These are phyloP conservation scores for Sclerotinia spermophila DNA, from an alignment of 2,329 filamentous ascomycete species.

Conservation along the genomic window DNA sequence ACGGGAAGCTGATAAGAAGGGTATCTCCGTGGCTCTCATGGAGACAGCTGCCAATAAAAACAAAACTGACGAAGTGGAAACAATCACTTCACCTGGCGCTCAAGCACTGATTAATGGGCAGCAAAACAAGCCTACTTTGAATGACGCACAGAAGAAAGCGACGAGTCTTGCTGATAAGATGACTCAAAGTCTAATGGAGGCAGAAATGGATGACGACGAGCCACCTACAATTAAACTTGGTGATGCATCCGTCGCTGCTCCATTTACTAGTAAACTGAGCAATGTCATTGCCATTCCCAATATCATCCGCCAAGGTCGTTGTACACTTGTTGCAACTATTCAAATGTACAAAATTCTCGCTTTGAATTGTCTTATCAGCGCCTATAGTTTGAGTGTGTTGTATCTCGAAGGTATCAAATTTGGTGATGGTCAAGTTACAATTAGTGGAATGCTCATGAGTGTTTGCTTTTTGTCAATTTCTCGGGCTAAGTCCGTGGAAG, in stretches of 20 bases:
- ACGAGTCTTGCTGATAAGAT: slow-evolving; percentile 81
- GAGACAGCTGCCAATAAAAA: slow-evolving; percentile 54
- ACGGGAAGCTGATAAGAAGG: slow-evolving; percentile 77
- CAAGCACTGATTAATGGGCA: slow-evolving; percentile 54
- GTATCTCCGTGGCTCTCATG: slow-evolving; percentile 50
- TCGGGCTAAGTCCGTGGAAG: slow-evolving; percentile 93
- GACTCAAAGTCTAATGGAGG: slow-evolving; percentile 82
- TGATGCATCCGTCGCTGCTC: slow-evolving; percentile 93
- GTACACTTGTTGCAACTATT: slow-evolving; percentile 95
- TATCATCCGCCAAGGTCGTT: slow-evolving; percentile 95
- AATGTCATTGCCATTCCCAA: slow-evolving; percentile 97
- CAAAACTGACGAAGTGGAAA: slow-evolving; percentile 55
- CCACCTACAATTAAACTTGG: slow-evolving; percentile 95
- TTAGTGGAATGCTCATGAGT: slow-evolving; percentile 99
- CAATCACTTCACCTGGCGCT: slow-evolving; percentile 64
- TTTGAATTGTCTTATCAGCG: slow-evolving; percentile 94
- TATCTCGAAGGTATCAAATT: slow-evolving; percentile 99
- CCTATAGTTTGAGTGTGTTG: slow-evolving; percentile 92
- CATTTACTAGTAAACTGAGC: slow-evolving; percentile 95
- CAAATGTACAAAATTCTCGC: slow-evolving; percentile 99
- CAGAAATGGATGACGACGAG: slow-evolving; percentile 79
- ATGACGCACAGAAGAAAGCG: slow-evolving; percentile 67
- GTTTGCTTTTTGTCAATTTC: slow-evolving; percentile 99
- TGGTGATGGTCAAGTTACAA: slow-evolving; percentile 95
- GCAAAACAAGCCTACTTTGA: slow-evolving; percentile 52